phyloP scores from a whole-genome alignment of 306 rosid species.

The Morella rubra region DNA sequence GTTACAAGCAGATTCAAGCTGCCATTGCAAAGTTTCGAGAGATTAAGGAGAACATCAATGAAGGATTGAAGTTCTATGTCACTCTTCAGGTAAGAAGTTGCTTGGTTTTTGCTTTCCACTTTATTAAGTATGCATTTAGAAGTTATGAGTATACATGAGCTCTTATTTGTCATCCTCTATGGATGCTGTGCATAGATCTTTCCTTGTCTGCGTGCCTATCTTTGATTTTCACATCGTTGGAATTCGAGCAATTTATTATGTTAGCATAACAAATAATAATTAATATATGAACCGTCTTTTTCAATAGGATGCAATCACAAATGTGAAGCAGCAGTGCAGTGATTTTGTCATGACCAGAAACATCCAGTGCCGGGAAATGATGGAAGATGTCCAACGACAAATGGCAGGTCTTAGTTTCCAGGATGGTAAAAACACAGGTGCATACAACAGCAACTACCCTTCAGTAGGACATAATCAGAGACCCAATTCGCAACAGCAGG shows the following conservation, averaged over 20 bases:
- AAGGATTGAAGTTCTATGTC: conserved; percentile 89
- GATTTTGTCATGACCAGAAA: conserved; percentile 97
- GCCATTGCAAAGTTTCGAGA: conserved; percentile 85
- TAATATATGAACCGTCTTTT: conserved; percentile 19
- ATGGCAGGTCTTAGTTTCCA: conserved; percentile 87
- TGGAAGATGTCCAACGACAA: conserved; percentile 92
- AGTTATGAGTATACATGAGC: background rate
- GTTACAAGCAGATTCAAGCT: conserved; percentile 96
- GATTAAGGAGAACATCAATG: conserved; percentile 88
- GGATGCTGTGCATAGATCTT: background rate
- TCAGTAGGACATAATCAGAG: conserved; percentile 57
- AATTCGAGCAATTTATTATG: background rate
- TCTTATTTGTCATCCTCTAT: background rate
- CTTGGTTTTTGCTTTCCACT: conserved; percentile 12
- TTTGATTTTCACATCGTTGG: background rate
- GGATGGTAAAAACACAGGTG: conserved; percentile 55
- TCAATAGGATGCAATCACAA: conserved; percentile 84
- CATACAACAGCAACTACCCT: conserved; percentile 52
- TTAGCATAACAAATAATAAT: background rate
- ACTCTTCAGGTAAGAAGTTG: conserved; percentile 70
- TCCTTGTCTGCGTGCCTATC: background rate
- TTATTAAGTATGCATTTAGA: conserved; percentile 3
- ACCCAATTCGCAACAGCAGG: conserved; percentile 48
- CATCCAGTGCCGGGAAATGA: conserved; percentile 96
- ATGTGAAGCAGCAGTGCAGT: conserved; percentile 93